Conservation (phyloP, 305 asterid genomes). For the Fraxinus greggii region DNA sequence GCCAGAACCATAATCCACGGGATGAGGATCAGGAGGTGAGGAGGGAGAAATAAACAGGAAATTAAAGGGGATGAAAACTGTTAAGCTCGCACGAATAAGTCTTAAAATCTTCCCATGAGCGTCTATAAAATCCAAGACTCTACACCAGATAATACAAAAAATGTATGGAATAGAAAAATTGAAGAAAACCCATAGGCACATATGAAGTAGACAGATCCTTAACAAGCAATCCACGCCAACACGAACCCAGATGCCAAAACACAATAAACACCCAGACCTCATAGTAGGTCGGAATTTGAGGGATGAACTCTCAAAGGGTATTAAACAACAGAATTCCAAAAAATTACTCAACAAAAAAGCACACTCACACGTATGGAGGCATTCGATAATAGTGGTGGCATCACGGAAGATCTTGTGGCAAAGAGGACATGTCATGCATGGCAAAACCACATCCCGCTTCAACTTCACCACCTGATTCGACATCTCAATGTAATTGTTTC, state of each 20-base stretch:
- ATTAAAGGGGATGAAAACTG: background rate
- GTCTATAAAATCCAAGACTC: background rate
- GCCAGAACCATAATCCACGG: background rate
- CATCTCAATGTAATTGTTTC: conserved; percentile 44
- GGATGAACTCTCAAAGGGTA: background rate
- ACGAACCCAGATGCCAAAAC: conserved; percentile 32
- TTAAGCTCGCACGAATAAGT: conserved; percentile 21
- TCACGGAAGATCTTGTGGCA: conserved; percentile 76
- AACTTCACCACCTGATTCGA: conserved; percentile 69
- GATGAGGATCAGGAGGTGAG: background rate
- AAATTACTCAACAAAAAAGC: background rate
- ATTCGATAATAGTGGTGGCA: conserved; percentile 86
- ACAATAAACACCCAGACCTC: conserved; percentile 1
- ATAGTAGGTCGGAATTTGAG: background rate
- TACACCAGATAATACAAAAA: conserved; percentile 6
- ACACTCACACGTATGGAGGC: conserved; percentile 89
- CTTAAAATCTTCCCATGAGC: background rate
- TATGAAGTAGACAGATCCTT: conserved; percentile 19
- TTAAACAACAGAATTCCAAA: background rate
- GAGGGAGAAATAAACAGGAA: background rate
- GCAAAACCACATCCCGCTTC: conserved; percentile 62
- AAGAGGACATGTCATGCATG: conserved; percentile 96
- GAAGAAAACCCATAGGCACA: conserved; percentile 13
- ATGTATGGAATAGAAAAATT: background rate
- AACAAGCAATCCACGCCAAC: conserved; percentile 17